These are phyloP conservation scores for Jacaranda mimosifolia DNA, from an alignment of 257 asterid genomes.

Conservation along the genomic window DNA sequence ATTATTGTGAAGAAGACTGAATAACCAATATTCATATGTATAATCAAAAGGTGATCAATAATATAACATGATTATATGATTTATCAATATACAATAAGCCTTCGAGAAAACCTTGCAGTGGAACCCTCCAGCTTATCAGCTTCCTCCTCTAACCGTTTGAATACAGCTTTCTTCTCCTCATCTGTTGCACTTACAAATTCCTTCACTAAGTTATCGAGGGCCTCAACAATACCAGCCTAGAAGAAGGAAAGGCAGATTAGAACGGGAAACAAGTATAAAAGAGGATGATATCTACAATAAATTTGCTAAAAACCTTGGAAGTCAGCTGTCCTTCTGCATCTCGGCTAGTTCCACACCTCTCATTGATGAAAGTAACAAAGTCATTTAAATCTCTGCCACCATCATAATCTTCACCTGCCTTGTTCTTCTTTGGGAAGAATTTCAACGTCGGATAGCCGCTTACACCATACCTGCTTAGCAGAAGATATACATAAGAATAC, in stretches of 20 bases:
- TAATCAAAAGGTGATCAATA: constrained; percentile 11
- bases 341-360: constrained; percentile 86
- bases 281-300: neutral
- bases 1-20: neutral
- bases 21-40: neutral
- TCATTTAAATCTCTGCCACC: constrained; percentile 63
- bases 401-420: constrained; percentile 93
- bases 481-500: constrained; percentile 30
- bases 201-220: constrained; percentile 71
- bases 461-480: constrained; percentile 51
- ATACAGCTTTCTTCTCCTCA: constrained; percentile 68
- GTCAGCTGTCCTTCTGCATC: constrained; percentile 83
- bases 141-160: constrained; percentile 74
- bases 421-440: constrained; percentile 93
- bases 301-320: constrained; percentile 62
- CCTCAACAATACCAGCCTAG: constrained; percentile 88
- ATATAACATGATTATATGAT: neutral
- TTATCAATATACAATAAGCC: neutral
- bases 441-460: constrained; percentile 61
- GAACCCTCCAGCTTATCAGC: constrained; percentile 77
- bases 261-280: constrained; percentile 14
- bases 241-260: constrained; percentile 31
- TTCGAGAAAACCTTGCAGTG: constrained; percentile 61
- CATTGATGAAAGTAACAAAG: constrained; percentile 84
- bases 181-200: constrained; percentile 64